A percentile compares a stretch with the other conserved stretches of the same genome.
Evolutionary conservation across 2,329 filamentous ascomycete species (phyloP).

Genomic region (Cladosporium sp.): DNA sequence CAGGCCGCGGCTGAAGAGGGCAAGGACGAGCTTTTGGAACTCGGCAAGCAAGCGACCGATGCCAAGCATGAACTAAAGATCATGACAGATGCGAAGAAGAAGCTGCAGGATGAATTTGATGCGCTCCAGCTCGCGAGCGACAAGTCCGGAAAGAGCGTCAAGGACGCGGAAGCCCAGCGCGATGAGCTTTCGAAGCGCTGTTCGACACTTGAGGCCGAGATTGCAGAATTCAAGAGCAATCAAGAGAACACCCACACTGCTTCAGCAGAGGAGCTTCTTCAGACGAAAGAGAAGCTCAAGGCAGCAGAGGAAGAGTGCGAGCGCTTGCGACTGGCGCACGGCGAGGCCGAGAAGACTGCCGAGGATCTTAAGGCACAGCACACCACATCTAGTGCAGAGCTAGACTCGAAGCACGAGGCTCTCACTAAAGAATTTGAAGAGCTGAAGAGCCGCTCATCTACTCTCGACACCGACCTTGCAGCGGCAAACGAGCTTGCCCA

Average conservation of each 20-base stretch:
- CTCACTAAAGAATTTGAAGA: conserved; percentile 68
- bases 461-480: conserved; percentile 78
- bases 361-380: conserved; percentile 55
- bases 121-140: conserved; percentile 30
- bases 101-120: conserved; percentile 33
- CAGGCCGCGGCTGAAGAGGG: conserved; percentile 31
- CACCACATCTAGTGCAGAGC: conserved; percentile 48
- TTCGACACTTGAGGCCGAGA: conserved; percentile 62
- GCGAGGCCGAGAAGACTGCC: conserved; percentile 71
- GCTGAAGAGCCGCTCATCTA: conserved; percentile 68
- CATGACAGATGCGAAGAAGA: conserved; percentile 32
- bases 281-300: conserved; percentile 32
- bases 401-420: conserved; percentile 56
- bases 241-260: conserved; percentile 26
- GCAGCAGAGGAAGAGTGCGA: conserved; percentile 58
- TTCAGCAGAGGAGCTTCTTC: conserved; percentile 63
- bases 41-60: conserved; percentile 33
- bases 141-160: conserved; percentile 27
- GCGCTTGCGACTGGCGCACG: conserved; percentile 64
- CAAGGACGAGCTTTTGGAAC: conserved; percentile 31
- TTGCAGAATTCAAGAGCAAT: conserved; percentile 50
- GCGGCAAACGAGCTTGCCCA: conserved; percentile 86
- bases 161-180: conserved; percentile 33
- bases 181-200: conserved; percentile 30
- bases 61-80: conserved; percentile 36